Evolutionary conservation across 208 protist genomes (phyloP).

Genomic region (Crithidia expoeki): DNA sequence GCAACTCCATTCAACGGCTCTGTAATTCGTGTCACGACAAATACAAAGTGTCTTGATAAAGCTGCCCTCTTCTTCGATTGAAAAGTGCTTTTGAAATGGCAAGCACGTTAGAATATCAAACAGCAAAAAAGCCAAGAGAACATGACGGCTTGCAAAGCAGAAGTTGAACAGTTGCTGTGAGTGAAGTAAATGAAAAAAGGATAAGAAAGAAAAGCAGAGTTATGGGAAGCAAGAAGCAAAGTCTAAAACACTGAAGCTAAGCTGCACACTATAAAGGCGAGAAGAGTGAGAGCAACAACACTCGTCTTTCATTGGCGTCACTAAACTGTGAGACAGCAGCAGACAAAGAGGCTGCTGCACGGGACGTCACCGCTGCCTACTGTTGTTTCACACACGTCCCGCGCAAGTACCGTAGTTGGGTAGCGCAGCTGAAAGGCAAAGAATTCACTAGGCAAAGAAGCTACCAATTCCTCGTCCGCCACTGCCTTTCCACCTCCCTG

Average conservation of each 20-base stretch:
- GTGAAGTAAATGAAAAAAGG: background rate
- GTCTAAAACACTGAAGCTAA: background rate
- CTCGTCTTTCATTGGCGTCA: background rate
- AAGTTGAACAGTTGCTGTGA: background rate
- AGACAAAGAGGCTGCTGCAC: background rate
- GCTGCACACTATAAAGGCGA: background rate
- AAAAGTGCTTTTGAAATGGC: background rate
- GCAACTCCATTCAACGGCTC: too few relatives aligned
- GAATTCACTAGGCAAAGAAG: too few relatives aligned
- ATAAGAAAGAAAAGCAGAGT: background rate
- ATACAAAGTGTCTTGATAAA: too few relatives aligned
- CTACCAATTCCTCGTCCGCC: background rate
- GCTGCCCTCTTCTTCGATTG: too few relatives aligned
- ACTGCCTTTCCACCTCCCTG: background rate
- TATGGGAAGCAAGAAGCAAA: background rate
- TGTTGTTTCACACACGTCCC: background rate
- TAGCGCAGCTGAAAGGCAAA: slow-evolving; percentile 34
- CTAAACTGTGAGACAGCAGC: slow-evolving; percentile 2
- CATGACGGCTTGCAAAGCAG: slow-evolving; percentile 1
- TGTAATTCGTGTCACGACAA: too few relatives aligned
- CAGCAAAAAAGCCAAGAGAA: background rate
- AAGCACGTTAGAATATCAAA: background rate
- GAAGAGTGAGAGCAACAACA: background rate
- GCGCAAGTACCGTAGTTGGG: background rate
- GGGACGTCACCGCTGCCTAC: background rate